Percentiles rank a stretch among this genome's conserved stretches.
phyloP scores from a whole-genome alignment of 768 basidiomycete genomes.

The Chalciporus piperatus region DNA sequence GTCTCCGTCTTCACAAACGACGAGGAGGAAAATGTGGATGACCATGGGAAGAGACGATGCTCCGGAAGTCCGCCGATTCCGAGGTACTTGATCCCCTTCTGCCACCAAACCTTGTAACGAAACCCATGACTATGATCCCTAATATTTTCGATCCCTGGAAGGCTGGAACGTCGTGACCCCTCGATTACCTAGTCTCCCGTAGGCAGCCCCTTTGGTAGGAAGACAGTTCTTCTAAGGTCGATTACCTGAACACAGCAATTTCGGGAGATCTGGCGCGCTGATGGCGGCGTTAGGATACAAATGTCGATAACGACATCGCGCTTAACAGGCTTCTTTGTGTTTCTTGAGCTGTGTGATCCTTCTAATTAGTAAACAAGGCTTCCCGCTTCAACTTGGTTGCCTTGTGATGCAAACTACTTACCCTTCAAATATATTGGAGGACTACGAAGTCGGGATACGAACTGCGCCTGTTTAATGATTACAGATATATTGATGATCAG shows the following conservation, averaged over 20 bases:
- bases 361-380: too few relatives aligned
- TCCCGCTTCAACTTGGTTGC: too few relatives aligned
- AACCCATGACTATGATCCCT: too few relatives aligned
- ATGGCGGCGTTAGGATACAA: conserved; percentile 91
- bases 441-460: too few relatives aligned
- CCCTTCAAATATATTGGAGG: not conserved
- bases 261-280: conserved; percentile 97
- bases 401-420: not conserved
- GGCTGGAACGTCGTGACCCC: conserved; percentile 54
- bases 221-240: not conserved
- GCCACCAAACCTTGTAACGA: too few relatives aligned
- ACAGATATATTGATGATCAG: not conserved
- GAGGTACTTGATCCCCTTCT: too few relatives aligned
- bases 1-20: too few relatives aligned
- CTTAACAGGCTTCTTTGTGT: conserved; percentile 47
- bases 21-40: too few relatives aligned
- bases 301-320: conserved; percentile 96
- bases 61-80: too few relatives aligned
- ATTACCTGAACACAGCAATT: conserved; percentile 98
- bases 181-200: too few relatives aligned
- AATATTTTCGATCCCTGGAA: conserved; percentile 67
- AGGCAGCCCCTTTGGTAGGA: too few relatives aligned
- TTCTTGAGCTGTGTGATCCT: not conserved
- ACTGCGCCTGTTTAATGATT: not conserved
- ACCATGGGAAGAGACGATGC: too few relatives aligned